phyloP scores from a whole-genome alignment of 169 alveolate genomes.

The Plasmodium adleri region DNA sequence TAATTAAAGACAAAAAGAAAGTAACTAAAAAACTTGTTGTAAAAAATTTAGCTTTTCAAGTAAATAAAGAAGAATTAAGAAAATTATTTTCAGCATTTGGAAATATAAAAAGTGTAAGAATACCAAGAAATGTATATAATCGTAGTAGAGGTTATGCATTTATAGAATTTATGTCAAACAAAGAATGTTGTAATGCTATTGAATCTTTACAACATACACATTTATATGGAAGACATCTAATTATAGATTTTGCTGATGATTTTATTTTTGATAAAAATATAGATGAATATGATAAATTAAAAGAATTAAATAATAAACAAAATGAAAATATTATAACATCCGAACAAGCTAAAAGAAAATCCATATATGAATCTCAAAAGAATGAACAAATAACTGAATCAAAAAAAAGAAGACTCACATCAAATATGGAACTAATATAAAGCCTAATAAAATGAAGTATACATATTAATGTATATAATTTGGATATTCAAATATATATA shows the following conservation, averaged over 20 bases:
- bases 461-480: slow-evolving; percentile 2
- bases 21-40: slow-evolving; percentile 91
- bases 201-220: slow-evolving; percentile 93
- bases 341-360: slow-evolving; percentile 74
- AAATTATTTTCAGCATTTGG: slow-evolving; percentile 94
- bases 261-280: slow-evolving; percentile 64
- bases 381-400: slow-evolving; percentile 33
- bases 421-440: not conserved
- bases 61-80: slow-evolving; percentile 91
- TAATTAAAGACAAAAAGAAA: slow-evolving; percentile 75
- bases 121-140: slow-evolving; percentile 94
- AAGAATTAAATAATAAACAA: slow-evolving; percentile 24
- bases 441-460: not conserved
- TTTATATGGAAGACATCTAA: slow-evolving; percentile 94
- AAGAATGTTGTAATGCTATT: slow-evolving; percentile 92
- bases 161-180: slow-evolving; percentile 92
- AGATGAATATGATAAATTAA: slow-evolving; percentile 67
- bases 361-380: slow-evolving; percentile 43
- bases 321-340: slow-evolving; percentile 41
- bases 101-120: slow-evolving; percentile 90
- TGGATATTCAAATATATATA: not conserved
- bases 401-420: slow-evolving; percentile 55
- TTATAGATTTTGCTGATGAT: slow-evolving; percentile 91
- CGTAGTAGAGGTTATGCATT: slow-evolving; percentile 95
- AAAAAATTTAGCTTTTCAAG: slow-evolving; percentile 96